Percentiles rank a stretch among this genome's conserved stretches.
Evolutionary conservation across 768 basidiomycete genomes (phyloP).

Genomic region (Phlegmacium glaucopus): DNA sequence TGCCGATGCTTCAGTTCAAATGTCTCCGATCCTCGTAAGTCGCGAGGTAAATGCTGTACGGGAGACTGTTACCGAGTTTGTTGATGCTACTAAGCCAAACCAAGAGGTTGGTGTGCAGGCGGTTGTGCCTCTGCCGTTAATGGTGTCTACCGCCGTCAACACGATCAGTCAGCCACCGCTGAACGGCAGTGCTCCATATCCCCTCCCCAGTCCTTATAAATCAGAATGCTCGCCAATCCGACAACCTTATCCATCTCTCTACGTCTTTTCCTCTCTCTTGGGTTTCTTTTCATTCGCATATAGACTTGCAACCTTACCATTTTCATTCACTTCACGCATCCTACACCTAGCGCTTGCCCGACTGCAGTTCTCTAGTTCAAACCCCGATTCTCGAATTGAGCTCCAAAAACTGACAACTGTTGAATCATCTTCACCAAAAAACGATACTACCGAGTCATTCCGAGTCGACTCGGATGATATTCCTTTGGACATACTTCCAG

Average conservation of each 20-base stretch:
- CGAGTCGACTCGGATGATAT: constrained; percentile 23
- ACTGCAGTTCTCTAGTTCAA: constrained; percentile 19
- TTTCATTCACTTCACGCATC: constrained; percentile 46
- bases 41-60: constrained; percentile 32
- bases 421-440: constrained; percentile 1
- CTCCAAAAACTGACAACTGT: neutral
- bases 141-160: constrained; percentile 36
- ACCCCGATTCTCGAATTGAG: constrained; percentile 10
- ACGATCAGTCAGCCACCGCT: constrained; percentile 4
- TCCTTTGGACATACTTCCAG: constrained; percentile 41
- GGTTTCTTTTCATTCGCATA: constrained; percentile 46
- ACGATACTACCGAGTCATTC: constrained; percentile 10
- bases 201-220: constrained; percentile 10
- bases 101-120: constrained; percentile 51
- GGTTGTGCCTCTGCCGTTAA: constrained; percentile 33
- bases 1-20: constrained; percentile 32
- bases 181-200: neutral
- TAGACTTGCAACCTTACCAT: constrained; percentile 46
- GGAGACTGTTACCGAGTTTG: constrained; percentile 25
- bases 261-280: constrained; percentile 37
- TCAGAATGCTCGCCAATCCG: constrained; percentile 10
- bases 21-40: constrained; percentile 29
- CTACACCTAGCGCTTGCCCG: constrained; percentile 22
- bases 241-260: constrained; percentile 20
- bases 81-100: constrained; percentile 50